Conservation (phyloP, 1,139 yeast genomes). For the Debaryomyces subglobosus region DNA sequence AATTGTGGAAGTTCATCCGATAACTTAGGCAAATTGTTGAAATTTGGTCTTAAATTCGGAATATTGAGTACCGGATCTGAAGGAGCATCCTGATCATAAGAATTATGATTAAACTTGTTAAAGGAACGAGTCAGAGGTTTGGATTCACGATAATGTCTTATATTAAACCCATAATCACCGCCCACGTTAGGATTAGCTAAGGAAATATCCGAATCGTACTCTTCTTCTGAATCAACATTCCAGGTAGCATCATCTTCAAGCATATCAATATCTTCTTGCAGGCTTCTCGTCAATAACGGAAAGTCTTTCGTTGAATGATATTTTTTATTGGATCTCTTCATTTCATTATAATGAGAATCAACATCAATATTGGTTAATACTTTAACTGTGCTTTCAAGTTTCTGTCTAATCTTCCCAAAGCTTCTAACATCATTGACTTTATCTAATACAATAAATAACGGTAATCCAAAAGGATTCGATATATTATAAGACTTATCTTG, state of each 20-base stretch:
- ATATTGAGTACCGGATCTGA: background rate
- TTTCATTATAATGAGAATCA: constrained; percentile 25
- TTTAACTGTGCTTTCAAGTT: constrained; percentile 48
- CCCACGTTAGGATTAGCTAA: constrained; percentile 55
- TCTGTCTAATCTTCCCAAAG: constrained; percentile 57
- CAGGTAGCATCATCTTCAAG: constrained; percentile 8
- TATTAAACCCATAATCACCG: constrained; percentile 53
- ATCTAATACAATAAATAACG: constrained; percentile 67
- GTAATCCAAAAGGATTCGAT: constrained; percentile 61
- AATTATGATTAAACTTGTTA: background rate
- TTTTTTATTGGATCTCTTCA: constrained; percentile 22
- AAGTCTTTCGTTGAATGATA: constrained; percentile 39
- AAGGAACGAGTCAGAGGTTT: constrained; percentile 8
- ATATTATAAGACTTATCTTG: constrained; percentile 41
- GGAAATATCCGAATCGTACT: constrained; percentile 51
- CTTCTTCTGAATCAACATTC: constrained; percentile 25
- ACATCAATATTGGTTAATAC: constrained; percentile 30
- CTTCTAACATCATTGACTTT: constrained; percentile 48
- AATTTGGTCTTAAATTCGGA: constrained; percentile 23
- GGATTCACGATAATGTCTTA: constrained; percentile 35
- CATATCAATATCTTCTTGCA: constrained; percentile 8
- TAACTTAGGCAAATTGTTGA: constrained; percentile 30
- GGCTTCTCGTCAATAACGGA: constrained; percentile 22
- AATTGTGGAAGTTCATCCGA: constrained; percentile 31
- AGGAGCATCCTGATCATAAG: background rate